phyloP scores from a whole-genome alignment of 176 grass and related monocot species.

The Aegilops bicornis region DNA sequence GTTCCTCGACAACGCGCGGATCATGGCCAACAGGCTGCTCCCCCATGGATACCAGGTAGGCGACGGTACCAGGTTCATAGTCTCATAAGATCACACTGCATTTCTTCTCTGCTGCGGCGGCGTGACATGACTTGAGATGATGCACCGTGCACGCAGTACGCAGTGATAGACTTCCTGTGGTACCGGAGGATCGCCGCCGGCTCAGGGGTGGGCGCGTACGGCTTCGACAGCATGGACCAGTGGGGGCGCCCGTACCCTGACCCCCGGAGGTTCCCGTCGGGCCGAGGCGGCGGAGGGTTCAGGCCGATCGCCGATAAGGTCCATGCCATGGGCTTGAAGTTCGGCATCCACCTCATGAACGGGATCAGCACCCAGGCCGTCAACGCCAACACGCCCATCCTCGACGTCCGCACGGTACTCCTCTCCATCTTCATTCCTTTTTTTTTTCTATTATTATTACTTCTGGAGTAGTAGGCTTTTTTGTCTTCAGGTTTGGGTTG shows the following conservation, averaged over 20 bases:
- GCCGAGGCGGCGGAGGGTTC: conserved; percentile 56
- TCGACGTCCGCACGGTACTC: conserved; percentile 64
- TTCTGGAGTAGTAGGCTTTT: too few relatives aligned
- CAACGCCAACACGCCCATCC: conserved; percentile 51
- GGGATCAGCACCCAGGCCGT: conserved; percentile 73
- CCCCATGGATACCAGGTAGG: conserved; percentile 53
- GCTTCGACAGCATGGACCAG: conserved; percentile 65
- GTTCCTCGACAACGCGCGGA: conserved; percentile 66
- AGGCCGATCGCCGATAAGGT: conserved; percentile 54
- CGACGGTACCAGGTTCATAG: neutral
- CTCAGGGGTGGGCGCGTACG: conserved; percentile 53
- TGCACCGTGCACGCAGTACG: conserved; percentile 60
- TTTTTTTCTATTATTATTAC: neutral
- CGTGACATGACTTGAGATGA: too few relatives aligned
- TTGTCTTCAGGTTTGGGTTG: too few relatives aligned
- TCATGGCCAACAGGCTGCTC: conserved; percentile 61
- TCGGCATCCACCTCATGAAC: conserved; percentile 94
- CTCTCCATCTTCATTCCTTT: too few relatives aligned
- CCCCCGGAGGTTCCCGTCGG: conserved; percentile 74
- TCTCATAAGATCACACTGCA: too few relatives aligned
- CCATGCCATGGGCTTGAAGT: conserved; percentile 80
- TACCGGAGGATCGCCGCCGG: conserved; percentile 75
- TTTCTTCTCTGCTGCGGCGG: neutral
- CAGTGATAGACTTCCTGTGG: conserved; percentile 88
- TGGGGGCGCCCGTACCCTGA: conserved; percentile 83